Evolutionary conservation across 2,329 filamentous ascomycete species (phyloP), one percentile per base, ranked within the genome.

Genomic region (Keithomyces neogunnii): DNA sequence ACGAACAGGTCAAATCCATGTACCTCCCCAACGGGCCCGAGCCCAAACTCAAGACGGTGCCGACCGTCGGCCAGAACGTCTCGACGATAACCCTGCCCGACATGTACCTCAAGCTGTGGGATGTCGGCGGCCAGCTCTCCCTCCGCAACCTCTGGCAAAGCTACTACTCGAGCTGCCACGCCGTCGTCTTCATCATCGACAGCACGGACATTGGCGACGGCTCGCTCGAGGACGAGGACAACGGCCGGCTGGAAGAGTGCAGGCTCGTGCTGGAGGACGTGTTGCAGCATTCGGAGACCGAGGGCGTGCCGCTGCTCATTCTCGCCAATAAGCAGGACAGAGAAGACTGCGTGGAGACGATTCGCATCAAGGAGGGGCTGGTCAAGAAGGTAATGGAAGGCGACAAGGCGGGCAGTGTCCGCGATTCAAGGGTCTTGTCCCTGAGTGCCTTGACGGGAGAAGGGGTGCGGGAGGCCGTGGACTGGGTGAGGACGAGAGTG

Each of bases 71-170:
- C 58, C 93, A 97, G 69, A 97, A 97, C 71, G 91, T 97, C 57
- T 88, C 89, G 56, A 93, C 91, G 45, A 88, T 99, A 65, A 83
- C 87, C 28, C 78, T 97, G 29, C 86, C 89, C 13, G 89, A 96
- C 68, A 92, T 96, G 82, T 96, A 97, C 75, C 78, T 99, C 64
- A 96, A 96, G 75, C 87, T 99, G 62, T 97, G 93, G 93, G 93
- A 99, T 66, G 89, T 99, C 1, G 93, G 93, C 57, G 93, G 93
- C 5, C 93, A 99, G 70, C 84, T 93, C 64, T 86, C 82, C 31
- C 80, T 99, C 64, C 85, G 93, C 55, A 86, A 86, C 56, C 81
- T 97, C 33, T 99, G 93, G 93, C 89, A 96, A 69, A 89, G 85
- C 69, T 99, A 99, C 74, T 99, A 96, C 75, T 78, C 84, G 48